Conservation (phyloP, 2,329 filamentous ascomycete species). For the Biscogniauxia marginata region DNA sequence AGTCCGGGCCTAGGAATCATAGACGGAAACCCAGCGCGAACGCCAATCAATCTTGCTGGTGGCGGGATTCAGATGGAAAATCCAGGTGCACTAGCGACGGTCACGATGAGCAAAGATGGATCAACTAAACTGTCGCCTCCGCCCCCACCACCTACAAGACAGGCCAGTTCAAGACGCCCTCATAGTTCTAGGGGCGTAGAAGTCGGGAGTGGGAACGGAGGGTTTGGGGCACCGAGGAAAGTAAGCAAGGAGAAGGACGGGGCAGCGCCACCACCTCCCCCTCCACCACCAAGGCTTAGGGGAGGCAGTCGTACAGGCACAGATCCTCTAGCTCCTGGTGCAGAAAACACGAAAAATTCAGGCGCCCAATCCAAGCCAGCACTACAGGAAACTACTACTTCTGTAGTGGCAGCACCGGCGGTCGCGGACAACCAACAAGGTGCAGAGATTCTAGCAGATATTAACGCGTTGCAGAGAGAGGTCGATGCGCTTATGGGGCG, state of each 20-base stretch:
- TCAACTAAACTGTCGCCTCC: conserved; percentile 37
- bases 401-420: conserved; percentile 20
- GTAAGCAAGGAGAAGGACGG: conserved; percentile 32
- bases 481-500: conserved; percentile 64
- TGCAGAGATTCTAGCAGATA: conserved; percentile 67
- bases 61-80: conserved; percentile 10
- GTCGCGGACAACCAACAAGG: conserved; percentile 34
- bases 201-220: conserved; percentile 26
- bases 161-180: conserved; percentile 44
- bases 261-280: conserved; percentile 46
- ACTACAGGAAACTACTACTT: conserved; percentile 11
- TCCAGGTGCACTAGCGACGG: conserved; percentile 10
- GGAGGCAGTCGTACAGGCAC: conserved; percentile 46
- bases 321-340: conserved; percentile 30
- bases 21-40: neutral
- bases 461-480: conserved; percentile 70
- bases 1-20: conserved; percentile 7
- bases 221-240: conserved; percentile 29
- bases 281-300: conserved; percentile 47
- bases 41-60: neutral
- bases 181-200: conserved; percentile 44
- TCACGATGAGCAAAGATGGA: conserved; percentile 23
- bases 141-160: conserved; percentile 46
- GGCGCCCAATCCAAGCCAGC: conserved; percentile 30
- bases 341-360: conserved; percentile 24